Conservation (phyloP, 2,329 filamentous ascomycete species). For the Trichocomaceae sp. region DNA sequence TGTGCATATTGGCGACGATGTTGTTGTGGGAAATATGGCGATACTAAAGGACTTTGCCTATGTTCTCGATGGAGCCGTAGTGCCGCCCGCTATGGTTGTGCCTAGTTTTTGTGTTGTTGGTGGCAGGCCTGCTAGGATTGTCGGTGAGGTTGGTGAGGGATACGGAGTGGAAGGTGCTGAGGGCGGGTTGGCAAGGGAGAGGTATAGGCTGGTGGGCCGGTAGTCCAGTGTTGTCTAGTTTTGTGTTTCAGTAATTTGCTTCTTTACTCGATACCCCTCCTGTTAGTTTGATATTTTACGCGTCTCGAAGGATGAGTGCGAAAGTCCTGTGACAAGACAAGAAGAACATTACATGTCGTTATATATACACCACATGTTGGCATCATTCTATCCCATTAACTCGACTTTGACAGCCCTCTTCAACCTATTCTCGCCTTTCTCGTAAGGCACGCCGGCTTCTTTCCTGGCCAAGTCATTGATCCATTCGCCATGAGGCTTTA, state of each 20-base stretch:
- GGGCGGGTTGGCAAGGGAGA: constrained; percentile 38
- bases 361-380: background rate
- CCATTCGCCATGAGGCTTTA: constrained; percentile 59
- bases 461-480: constrained; percentile 68
- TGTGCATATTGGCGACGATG: constrained; percentile 73
- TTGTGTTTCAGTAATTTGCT: background rate
- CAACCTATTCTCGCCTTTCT: constrained; percentile 54
- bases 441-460: constrained; percentile 55
- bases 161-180: constrained; percentile 42
- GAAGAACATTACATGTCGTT: background rate
- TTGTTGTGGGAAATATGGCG: constrained; percentile 74
- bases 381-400: constrained; percentile 17
- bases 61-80: constrained; percentile 74
- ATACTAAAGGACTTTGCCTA: constrained; percentile 92
- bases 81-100: constrained; percentile 84
- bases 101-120: constrained; percentile 90
- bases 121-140: constrained; percentile 68
- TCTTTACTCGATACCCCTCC: constrained; percentile 10
- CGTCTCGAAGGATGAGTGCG: background rate
- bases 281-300: background rate
- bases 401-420: constrained; percentile 27
- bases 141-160: constrained; percentile 62
- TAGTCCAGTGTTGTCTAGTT: constrained; percentile 10
- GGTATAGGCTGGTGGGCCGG: constrained; percentile 32
- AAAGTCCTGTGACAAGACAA: background rate